Evolutionary conservation across 2,329 filamentous ascomycete species (phyloP), one percentile per base, ranked within the genome.

Genomic region (Thermothelomyces thermophilus): DNA sequence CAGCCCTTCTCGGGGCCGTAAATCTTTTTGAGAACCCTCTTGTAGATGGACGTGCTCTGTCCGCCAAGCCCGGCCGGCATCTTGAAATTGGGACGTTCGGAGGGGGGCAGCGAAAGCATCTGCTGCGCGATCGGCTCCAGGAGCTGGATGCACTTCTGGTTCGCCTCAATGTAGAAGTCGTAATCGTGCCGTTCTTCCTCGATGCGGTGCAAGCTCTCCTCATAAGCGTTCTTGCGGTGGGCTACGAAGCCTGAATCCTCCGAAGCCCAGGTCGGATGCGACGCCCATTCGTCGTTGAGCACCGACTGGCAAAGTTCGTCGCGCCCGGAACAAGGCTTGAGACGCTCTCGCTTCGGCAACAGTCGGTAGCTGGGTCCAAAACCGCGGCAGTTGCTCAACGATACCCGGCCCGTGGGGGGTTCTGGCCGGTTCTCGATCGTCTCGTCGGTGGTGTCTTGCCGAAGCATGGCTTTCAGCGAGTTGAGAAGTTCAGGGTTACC

Each of bases 161-260:
- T 95, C 8, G 89, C 87, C 69, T 98, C 93, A 46, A 98, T 97
- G 64, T 96, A 93, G 70, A 94, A 95, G 67, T 98, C 93, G 62
- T 98, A 98, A 64, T 98, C 93, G 64, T 98, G 93, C 4, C 93
- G 86, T 66, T 98, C 93, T 68, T 98, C 93, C 68, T 98, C 93
- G 53, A 98, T 96, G 17, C 93, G 80, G 64, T 98, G 93, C 8
- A 98, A 80, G 28, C 87, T 87, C 67, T 98, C 93, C 66, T 98
- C 93, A 57, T 86, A 95, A 48, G 86, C 82, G 61, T 98, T 98
- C 77, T 98, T 98, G 55, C 91, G 83, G 69, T 98, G 93, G 11
- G 93, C 93, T 52, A 98, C 91, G 61, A 98, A 98, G 0, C 93
- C 93, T 39, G 88, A 95, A 64, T 98, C 93, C 68, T 98, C 93